These are phyloP conservation scores for Amborella trichopoda DNA, from an alignment of 164 flowering plant genomes.

Conservation along the genomic window DNA sequence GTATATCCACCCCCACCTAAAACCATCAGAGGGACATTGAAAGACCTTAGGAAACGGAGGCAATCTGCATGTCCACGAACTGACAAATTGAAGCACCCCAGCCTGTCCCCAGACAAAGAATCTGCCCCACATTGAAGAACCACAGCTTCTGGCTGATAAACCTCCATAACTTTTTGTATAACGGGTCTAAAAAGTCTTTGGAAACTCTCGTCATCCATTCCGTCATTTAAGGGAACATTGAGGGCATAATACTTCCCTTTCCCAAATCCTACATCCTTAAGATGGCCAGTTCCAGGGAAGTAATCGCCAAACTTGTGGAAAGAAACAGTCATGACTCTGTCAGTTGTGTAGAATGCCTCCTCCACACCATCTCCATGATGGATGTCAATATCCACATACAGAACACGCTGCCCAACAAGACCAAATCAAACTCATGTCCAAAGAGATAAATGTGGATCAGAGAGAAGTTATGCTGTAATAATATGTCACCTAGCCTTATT, in stretches of 20 bases:
- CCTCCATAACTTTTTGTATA: slow-evolving; percentile 76
- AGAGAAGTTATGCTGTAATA: neutral
- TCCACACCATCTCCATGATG: slow-evolving; percentile 96
- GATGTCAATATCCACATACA: slow-evolving; percentile 76
- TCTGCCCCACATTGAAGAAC: slow-evolving; percentile 97
- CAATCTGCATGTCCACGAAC: slow-evolving; percentile 94
- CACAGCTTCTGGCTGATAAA: slow-evolving; percentile 85
- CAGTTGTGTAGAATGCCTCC: slow-evolving; percentile 83
- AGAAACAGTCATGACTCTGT: slow-evolving; percentile 87
- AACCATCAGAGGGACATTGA: slow-evolving; percentile 85
- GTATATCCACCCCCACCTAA: slow-evolving; percentile 97
- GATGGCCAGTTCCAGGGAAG: slow-evolving; percentile 84
- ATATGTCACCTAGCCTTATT: too few species aligned
- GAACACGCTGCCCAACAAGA: slow-evolving; percentile 51
- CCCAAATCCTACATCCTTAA: slow-evolving; percentile 54
- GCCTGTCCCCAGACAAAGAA: slow-evolving; percentile 78
- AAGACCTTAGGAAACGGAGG: slow-evolving; percentile 69
- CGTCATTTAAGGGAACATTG: slow-evolving; percentile 87
- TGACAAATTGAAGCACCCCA: slow-evolving; percentile 91
- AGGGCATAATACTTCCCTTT: slow-evolving; percentile 68
- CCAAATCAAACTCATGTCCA: slow-evolving; percentile 2
- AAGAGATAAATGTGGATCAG: too few species aligned
- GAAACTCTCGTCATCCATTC: slow-evolving; percentile 82
- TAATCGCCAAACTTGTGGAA: slow-evolving; percentile 85
- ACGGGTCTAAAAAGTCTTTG: slow-evolving; percentile 59